Percentiles rank a stretch among this genome's conserved stretches.
phyloP scores from a whole-genome alignment of 1,284 basidiomycete species.

The Phaffia rhodozyma region DNA sequence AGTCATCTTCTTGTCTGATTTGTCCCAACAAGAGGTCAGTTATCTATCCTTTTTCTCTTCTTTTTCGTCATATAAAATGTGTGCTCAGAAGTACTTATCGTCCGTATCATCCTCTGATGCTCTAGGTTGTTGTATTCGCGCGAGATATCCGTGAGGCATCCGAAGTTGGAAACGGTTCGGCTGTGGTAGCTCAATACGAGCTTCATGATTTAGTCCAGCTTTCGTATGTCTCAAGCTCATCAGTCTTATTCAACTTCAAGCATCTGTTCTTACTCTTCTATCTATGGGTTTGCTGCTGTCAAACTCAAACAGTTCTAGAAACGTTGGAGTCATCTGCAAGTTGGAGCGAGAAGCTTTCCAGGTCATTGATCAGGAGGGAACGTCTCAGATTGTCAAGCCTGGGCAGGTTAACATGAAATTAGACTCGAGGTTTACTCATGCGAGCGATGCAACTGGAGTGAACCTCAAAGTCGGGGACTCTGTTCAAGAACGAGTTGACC shows the following conservation, averaged over 20 bases:
- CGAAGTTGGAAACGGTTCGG: constrained; percentile 81
- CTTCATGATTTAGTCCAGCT: constrained; percentile 93
- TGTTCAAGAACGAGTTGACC: constrained; percentile 75
- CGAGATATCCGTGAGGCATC: constrained; percentile 96
- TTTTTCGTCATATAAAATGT: not conserved
- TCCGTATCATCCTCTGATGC: not conserved
- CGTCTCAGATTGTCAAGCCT: constrained; percentile 77
- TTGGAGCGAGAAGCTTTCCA: constrained; percentile 92
- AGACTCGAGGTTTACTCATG: constrained; percentile 55
- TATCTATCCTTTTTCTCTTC: not conserved
- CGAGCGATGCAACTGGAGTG: constrained; percentile 78
- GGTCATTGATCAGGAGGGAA: constrained; percentile 87
- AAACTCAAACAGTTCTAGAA: constrained; percentile 52
- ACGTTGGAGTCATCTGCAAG: constrained; percentile 94
- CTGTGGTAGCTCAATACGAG: constrained; percentile 84
- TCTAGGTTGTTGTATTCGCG: constrained; percentile 83
- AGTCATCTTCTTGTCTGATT: constrained; percentile 93
- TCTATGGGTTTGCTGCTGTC: constrained; percentile 2
- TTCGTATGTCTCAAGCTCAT: constrained; percentile 50
- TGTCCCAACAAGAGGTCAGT: constrained; percentile 80
- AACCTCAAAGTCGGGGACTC: constrained; percentile 63
- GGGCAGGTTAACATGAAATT: constrained; percentile 88
- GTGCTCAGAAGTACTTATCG: not conserved
- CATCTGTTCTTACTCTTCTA: not conserved
- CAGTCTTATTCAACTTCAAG: constrained; percentile 9